These are phyloP conservation scores for Santalum album DNA, from an alignment of 164 flowering plant species.

Conservation along the genomic window DNA sequence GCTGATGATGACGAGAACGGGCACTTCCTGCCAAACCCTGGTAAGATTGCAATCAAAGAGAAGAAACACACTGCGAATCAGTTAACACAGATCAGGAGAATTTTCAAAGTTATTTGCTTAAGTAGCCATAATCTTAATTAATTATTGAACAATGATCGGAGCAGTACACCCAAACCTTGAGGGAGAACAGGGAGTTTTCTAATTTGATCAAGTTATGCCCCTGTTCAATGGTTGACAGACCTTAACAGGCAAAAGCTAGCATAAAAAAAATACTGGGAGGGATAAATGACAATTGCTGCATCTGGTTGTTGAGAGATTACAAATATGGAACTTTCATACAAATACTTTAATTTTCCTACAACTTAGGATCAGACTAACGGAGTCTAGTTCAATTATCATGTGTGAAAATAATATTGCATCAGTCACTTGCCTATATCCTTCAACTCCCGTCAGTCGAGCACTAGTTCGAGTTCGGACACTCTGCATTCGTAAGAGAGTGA, in stretches of 20 bases:
- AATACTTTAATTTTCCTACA: background rate
- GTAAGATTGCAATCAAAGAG: constrained; percentile 6
- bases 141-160: no score
- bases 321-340: background rate
- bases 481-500: constrained; percentile 71
- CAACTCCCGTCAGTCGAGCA: constrained; percentile 19
- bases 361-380: background rate
- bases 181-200: no score
- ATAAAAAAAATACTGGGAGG: no score
- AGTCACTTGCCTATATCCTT: constrained; percentile 58
- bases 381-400: background rate
- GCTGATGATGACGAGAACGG: constrained; percentile 85
- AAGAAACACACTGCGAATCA: background rate
- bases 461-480: constrained; percentile 27
- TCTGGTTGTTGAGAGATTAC: background rate
- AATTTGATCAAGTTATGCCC: no score
- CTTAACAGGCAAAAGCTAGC: no score
- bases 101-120: no score
- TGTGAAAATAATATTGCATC: background rate
- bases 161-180: no score
- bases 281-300: background rate
- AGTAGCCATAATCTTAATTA: no score
- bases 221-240: no score
- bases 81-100: no score
- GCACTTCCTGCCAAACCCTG: constrained; percentile 96